phyloP scores from a whole-genome alignment of 2,329 filamentous ascomycete genomes.

The Phialemonium atrogriseum region DNA sequence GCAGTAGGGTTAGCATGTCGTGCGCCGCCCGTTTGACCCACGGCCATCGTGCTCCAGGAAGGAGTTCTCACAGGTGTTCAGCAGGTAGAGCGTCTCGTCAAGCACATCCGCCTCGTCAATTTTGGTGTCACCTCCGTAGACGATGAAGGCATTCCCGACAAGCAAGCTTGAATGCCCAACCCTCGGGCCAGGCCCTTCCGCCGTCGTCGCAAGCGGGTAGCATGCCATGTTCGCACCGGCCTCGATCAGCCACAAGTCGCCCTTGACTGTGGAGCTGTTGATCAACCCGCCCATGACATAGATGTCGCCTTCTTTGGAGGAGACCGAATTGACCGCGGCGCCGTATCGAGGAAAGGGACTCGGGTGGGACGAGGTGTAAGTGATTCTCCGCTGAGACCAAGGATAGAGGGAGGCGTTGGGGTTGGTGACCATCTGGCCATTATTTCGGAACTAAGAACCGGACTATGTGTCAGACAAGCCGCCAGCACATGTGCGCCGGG shows the following conservation, averaged over 20 bases:
- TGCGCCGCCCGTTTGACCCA: neutral
- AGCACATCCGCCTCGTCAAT: slow-evolving; percentile 85
- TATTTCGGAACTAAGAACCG: slow-evolving; percentile 44
- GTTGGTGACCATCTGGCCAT: slow-evolving; percentile 27
- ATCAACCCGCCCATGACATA: slow-evolving; percentile 97
- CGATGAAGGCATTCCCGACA: slow-evolving; percentile 97
- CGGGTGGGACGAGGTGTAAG: slow-evolving; percentile 71
- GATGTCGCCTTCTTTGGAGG: slow-evolving; percentile 93
- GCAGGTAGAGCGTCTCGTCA: slow-evolving; percentile 89
- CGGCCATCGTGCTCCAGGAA: neutral
- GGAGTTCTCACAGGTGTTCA: slow-evolving; percentile 81
- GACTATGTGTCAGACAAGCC: slow-evolving; percentile 4
- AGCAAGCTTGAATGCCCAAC: slow-evolving; percentile 91
- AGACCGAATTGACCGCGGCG: slow-evolving; percentile 84
- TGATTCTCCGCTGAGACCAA: slow-evolving; percentile 86
- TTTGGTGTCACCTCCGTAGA: slow-evolving; percentile 97
- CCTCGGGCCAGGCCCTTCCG: slow-evolving; percentile 88
- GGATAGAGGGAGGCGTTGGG: slow-evolving; percentile 81
- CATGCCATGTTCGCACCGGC: slow-evolving; percentile 81
- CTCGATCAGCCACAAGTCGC: slow-evolving; percentile 96
- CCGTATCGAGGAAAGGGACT: slow-evolving; percentile 96
- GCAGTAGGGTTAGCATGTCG: slow-evolving; percentile 2
- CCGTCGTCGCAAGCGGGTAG: slow-evolving; percentile 83
- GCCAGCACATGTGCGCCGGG: slow-evolving; percentile 6
- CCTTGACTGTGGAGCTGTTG: slow-evolving; percentile 90